Evolutionary conservation across 2,329 filamentous ascomycete genomes (phyloP), one percentile per base, ranked within the genome.

Genomic region (Talaromyces sp.): DNA sequence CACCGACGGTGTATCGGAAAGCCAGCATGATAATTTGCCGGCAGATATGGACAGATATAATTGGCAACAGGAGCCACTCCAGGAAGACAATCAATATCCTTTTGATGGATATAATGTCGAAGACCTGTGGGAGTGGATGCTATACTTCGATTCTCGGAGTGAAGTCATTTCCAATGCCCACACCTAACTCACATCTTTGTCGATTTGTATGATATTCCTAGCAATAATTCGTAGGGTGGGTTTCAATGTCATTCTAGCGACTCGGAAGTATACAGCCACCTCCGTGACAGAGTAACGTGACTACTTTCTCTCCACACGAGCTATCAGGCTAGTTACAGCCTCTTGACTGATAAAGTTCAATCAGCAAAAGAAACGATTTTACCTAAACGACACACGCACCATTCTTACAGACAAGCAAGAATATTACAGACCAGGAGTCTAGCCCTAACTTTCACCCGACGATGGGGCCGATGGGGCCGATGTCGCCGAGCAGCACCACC

Each of bases 121-220:
- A 22, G 68, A 70, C n/a, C 50, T 70, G 41, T 70, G 69, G 69
- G 68, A 70, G 41, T 70, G 69, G 69, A 70, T 70, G 68, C 50
- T 70, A 33, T 68, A 65, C 45, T 67, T 68, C 31, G 69, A 70
- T 60, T 65, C 63, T 48, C 63, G 59, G 16, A 43, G 52, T 8
- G 66, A 62, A 11, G 62, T 60, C 3, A 35, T 63, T 3, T 63
- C 60, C 14, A 37, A 45, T 57, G 16, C 60, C 8, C 33, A 19
- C 22, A 57, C 60, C 22, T 63, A 48, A 63, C 1, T 56, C 19
- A 43, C 31, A 24, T 22, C 58, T 48, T 16, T 16, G 16, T 41
- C 6, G 8, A 24, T 22, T 43, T 60, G 57, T n/a, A 43, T 33
- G 5, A 45, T 60, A 60, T 3, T 9, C 8, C 10, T 57, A 6